Evolutionary conservation across 2,329 filamentous ascomycete genomes (phyloP).

Genomic region (Colletotrichum limetticola): DNA sequence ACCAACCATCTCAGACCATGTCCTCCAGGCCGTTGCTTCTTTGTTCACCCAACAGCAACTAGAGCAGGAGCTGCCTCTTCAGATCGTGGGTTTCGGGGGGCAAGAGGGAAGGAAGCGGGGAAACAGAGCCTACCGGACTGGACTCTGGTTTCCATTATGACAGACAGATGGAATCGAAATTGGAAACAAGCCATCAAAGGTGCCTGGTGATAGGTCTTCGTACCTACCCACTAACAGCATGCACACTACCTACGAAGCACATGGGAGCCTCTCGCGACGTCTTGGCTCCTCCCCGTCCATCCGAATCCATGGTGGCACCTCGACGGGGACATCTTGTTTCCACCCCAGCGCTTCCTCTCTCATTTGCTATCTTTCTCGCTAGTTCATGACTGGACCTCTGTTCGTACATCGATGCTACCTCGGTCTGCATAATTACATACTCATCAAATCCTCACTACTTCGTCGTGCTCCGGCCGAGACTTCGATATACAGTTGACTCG

Average conservation of each 20-base stretch:
- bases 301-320: not conserved
- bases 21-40: not conserved
- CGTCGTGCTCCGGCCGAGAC: not conserved
- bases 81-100: constrained; percentile 7
- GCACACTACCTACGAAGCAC: not conserved
- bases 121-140: not conserved
- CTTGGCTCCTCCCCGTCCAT: not conserved
- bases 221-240: not conserved
- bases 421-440: not conserved
- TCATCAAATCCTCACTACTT: not conserved
- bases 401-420: not conserved
- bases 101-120: constrained; percentile 16
- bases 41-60: constrained; percentile 4
- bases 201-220: no score
- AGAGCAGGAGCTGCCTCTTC: constrained; percentile 8
- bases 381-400: not conserved
- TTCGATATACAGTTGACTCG: not conserved
- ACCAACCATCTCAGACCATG: constrained; percentile 17
- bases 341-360: not conserved
- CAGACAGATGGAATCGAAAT: not conserved
- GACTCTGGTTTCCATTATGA: not conserved
- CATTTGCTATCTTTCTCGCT: not conserved
- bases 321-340: not conserved
- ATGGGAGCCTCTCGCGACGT: not conserved
- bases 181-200: constrained; percentile 2